A percentile compares a stretch with the other conserved stretches of the same genome.
Evolutionary conservation across 352 stramenopile genomes (phyloP).

Genomic region (Globisporangium viniferum): DNA sequence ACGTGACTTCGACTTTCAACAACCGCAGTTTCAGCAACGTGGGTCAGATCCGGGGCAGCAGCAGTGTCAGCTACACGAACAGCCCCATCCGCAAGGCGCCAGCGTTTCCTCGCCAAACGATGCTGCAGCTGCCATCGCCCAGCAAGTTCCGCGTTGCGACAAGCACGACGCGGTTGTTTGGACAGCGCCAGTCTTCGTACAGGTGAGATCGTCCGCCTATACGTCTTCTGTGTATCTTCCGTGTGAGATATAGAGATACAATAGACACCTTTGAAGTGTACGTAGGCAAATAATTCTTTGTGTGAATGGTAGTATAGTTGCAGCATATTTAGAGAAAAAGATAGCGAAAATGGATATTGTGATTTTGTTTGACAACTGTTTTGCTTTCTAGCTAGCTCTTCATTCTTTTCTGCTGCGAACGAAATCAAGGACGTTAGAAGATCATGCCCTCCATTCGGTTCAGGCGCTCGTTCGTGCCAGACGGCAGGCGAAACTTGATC

Average conservation of each 20-base stretch:
- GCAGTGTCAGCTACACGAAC: conserved; percentile 6
- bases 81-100: conserved; percentile 17
- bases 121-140: conserved; percentile 31
- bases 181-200: conserved; percentile 38
- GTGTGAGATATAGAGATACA: background rate
- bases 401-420: background rate
- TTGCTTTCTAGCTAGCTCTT: conserved; percentile 4
- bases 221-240: background rate
- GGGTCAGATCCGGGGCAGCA: conserved; percentile 11
- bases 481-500: conserved; percentile 85
- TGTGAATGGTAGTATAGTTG: background rate
- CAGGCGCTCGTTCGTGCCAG: conserved; percentile 78
- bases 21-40: conserved; percentile 21
- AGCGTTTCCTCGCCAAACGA: background rate
- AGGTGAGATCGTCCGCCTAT: conserved; percentile 15
- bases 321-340: background rate
- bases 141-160: conserved; percentile 52
- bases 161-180: conserved; percentile 37
- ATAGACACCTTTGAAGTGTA: conserved; percentile 5
- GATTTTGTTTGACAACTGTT: conserved; percentile 4
- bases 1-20: conserved; percentile 24
- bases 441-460: conserved; percentile 89
- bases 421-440: conserved; percentile 38
- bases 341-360: conserved; percentile 11
- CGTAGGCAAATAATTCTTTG: background rate